Conservation (phyloP, 352 stramenopile genomes). For the Pythium coloratum region DNA sequence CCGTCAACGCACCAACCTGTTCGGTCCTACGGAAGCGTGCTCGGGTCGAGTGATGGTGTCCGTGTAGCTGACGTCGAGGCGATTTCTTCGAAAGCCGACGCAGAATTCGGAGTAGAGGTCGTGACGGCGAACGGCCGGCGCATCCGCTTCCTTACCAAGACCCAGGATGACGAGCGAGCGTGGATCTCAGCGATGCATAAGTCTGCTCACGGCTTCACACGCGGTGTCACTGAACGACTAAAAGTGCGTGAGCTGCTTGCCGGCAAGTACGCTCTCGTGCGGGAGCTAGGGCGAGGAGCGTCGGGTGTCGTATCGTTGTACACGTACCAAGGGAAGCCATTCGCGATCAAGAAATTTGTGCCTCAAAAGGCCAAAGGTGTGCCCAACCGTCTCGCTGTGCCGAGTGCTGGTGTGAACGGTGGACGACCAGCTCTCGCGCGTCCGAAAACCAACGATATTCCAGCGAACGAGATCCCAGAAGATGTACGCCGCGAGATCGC, state of each 20-base stretch:
- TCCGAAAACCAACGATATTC: conserved; percentile 1
- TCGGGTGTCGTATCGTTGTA: conserved; percentile 74
- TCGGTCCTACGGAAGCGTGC: conserved; percentile 30
- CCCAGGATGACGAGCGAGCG: conserved; percentile 35
- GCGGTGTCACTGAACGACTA: conserved; percentile 46
- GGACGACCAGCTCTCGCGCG: not conserved
- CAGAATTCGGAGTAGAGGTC: conserved; percentile 35
- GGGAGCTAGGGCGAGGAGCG: conserved; percentile 68
- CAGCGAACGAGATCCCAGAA: conserved; percentile 38
- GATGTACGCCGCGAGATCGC: conserved; percentile 71
- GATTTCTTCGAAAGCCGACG: not conserved
- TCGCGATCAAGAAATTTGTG: conserved; percentile 71
- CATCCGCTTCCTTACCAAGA: conserved; percentile 47
- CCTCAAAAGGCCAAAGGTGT: conserved; percentile 52
- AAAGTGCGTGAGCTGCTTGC: conserved; percentile 58
- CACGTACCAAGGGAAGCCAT: conserved; percentile 65
- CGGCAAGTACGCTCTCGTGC: conserved; percentile 67
- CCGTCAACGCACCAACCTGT: conserved; percentile 32
- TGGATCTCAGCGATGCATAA: conserved; percentile 51
- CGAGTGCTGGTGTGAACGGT: conserved; percentile 6
- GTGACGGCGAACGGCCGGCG: conserved; percentile 30
- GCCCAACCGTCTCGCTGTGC: conserved; percentile 47
- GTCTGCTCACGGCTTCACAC: conserved; percentile 47
- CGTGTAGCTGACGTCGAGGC: conserved; percentile 8
- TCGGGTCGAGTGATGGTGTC: conserved; percentile 30